Evolutionary conservation across 2,329 filamentous ascomycete genomes (phyloP).

Genomic region (Capronia coronata): DNA sequence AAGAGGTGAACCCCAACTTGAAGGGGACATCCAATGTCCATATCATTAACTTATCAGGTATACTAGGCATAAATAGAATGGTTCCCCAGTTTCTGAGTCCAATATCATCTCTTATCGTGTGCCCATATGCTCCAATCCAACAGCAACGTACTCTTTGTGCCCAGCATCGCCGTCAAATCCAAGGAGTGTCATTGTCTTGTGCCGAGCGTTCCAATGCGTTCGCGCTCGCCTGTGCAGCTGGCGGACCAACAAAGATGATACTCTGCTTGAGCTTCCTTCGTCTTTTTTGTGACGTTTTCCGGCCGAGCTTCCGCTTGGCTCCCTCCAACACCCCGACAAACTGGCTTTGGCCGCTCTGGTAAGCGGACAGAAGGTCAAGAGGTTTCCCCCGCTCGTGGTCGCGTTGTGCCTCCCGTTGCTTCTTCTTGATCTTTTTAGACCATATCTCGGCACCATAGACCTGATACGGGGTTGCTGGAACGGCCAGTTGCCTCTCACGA

Average conservation of each 20-base stretch:
- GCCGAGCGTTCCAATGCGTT: constrained; percentile 22
- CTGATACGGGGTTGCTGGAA: constrained; percentile 35
- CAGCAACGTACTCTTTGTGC: too few relatives aligned
- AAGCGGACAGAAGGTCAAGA: constrained; percentile 14
- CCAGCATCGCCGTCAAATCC: constrained; percentile 8
- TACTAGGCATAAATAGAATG: neutral
- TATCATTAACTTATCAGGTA: too few relatives aligned
- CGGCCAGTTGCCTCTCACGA: constrained; percentile 30
- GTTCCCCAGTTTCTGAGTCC: neutral
- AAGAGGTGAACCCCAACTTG: neutral
- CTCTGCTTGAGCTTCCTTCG: constrained; percentile 37
- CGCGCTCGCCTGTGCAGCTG: constrained; percentile 15
- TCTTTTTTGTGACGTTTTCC: constrained; percentile 34
- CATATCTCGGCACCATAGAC: constrained; percentile 35
- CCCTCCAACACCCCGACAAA: constrained; percentile 31
- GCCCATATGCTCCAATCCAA: too few relatives aligned
- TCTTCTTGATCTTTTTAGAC: constrained; percentile 30
- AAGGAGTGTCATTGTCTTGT: constrained; percentile 4
- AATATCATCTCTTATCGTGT: neutral
- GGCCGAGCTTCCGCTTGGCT: constrained; percentile 34
- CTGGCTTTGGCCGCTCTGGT: constrained; percentile 22
- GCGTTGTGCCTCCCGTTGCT: constrained; percentile 10
- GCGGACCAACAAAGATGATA: constrained; percentile 38
- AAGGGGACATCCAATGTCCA: too few relatives aligned
- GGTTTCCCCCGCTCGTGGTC: constrained; percentile 11